Conservation (phyloP, 306 rosid genomes). For the Malus sieversii region DNA sequence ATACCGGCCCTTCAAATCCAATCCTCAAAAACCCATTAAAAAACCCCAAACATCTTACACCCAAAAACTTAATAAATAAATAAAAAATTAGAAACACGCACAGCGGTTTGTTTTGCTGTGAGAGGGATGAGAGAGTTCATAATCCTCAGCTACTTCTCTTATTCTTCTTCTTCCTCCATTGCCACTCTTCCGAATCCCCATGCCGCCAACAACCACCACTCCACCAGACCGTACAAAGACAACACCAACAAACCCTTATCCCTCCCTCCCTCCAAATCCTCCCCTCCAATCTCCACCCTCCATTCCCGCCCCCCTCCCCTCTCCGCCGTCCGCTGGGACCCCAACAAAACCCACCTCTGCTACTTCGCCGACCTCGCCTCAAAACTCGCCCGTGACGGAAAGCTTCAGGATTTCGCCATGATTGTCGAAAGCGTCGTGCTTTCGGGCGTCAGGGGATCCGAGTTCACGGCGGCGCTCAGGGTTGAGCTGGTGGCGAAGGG, state of each 20-base stretch:
- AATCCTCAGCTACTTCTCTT: conserved; percentile 40
- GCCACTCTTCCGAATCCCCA: conserved; percentile 34
- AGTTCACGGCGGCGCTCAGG: conserved; percentile 29
- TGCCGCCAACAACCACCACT: conserved; percentile 5
- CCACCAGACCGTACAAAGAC: conserved; percentile 31
- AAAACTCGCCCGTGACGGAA: conserved; percentile 47
- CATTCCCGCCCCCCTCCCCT: conserved; percentile 34
- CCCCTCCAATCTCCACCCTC: conserved; percentile 18
- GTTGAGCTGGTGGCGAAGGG: conserved; percentile 44
- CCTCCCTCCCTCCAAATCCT: conserved; percentile 22
- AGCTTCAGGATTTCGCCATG: conserved; percentile 39
- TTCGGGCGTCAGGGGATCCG: conserved; percentile 38
- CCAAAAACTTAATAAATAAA: neutral
- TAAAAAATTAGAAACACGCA: neutral
- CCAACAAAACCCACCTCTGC: conserved; percentile 28
- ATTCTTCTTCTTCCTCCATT: conserved; percentile 35
- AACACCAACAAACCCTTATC: conserved; percentile 15
- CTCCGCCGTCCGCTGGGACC: conserved; percentile 25
- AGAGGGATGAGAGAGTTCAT: conserved; percentile 52
- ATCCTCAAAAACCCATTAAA: conserved; percentile 17
- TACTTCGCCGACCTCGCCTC: conserved; percentile 42
- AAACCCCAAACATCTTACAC: neutral
- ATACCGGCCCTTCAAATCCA: conserved; percentile 23
- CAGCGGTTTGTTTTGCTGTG: conserved; percentile 24
- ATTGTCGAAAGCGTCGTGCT: conserved; percentile 30